These are phyloP conservation scores for Metarhizium brunneum DNA, from an alignment of 2,329 filamentous ascomycete genomes.

Conservation along the genomic window DNA sequence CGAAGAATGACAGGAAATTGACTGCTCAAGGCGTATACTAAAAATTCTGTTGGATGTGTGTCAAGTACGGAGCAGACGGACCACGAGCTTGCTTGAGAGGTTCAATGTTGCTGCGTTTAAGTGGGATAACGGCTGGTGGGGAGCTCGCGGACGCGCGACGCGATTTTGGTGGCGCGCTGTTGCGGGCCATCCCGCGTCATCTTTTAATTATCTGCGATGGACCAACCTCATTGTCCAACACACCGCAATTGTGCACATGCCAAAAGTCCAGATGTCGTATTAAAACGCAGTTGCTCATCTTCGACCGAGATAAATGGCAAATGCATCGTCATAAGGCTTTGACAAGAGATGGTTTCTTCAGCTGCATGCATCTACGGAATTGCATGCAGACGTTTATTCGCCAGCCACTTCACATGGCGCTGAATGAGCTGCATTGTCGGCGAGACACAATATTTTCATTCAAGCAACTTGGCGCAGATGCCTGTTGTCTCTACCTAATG, in stretches of 20 bases:
- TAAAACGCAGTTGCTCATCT: neutral
- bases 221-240: neutral
- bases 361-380: neutral
- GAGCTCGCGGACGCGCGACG: conserved; percentile 24
- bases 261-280: too few species aligned
- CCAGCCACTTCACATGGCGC: neutral
- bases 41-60: neutral
- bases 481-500: conserved; percentile 12
- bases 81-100: neutral
- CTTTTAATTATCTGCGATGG: neutral
- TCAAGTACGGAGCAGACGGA: neutral
- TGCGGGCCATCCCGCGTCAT: conserved; percentile 3
- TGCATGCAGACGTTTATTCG: neutral
- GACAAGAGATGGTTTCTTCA: neutral
- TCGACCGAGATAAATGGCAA: too few species aligned
- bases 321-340: neutral
- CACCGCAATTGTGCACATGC: too few species aligned
- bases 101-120: conserved; percentile 6
- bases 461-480: conserved; percentile 5
- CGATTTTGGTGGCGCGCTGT: conserved; percentile 14
- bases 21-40: neutral
- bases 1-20: neutral
- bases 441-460: conserved; percentile 1
- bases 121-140: conserved; percentile 11
- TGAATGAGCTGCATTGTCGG: neutral